Evolutionary conservation across 1,284 basidiomycete genomes (phyloP), one percentile per base, ranked within the genome.

Genomic region (Ganoderma sp.): DNA sequence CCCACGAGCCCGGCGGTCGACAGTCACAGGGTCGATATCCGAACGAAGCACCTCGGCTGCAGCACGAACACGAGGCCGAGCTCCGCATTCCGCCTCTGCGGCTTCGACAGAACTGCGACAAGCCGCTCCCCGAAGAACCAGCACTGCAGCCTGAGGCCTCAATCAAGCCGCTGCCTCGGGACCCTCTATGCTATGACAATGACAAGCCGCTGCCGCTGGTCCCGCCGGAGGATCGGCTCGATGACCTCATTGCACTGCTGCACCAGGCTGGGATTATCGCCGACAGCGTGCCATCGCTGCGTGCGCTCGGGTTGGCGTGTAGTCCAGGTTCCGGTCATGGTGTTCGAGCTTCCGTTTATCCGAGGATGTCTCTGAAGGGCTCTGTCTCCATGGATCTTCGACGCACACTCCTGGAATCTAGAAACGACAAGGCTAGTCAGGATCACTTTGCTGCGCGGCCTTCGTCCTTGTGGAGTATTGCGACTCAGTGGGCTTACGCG

Each of bases 401-500:
- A 2, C 39, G 37, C 39, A n/a, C 58, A 7, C n/a, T 60, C 22
- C 39, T 60, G 22, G 58, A 28, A n/a, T 39, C 58, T 39, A 28
- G 42, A 39, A 42, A 60, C 25, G 58, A 41, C 15, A 42, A 6
- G 14, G 19, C 37, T 56, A 28, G 52, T 7, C 52, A 15, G 15
- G 52, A 34, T 28, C 17, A 28, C 28, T 50, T 34, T 57, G 60
- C 59, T 34, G 58, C 48, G 14, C 58, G 43, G 6, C 57, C 41
- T 43, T n/a, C 62, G 45, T 69, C 57, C 8, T 22, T 62, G 58
- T 63, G 67, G 39, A 63, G 61, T 22, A 34, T 67, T 22, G 54
- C 39, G 25, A 60, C 58, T 28, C 58, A 43, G 43, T 42, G 42
- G 37, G 58, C 58, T 42, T 67, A 48, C 28, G 66, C 66, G 9